These are phyloP conservation scores for Berberis vulgaris DNA, from an alignment of 164 flowering plant genomes.

Conservation along the genomic window DNA sequence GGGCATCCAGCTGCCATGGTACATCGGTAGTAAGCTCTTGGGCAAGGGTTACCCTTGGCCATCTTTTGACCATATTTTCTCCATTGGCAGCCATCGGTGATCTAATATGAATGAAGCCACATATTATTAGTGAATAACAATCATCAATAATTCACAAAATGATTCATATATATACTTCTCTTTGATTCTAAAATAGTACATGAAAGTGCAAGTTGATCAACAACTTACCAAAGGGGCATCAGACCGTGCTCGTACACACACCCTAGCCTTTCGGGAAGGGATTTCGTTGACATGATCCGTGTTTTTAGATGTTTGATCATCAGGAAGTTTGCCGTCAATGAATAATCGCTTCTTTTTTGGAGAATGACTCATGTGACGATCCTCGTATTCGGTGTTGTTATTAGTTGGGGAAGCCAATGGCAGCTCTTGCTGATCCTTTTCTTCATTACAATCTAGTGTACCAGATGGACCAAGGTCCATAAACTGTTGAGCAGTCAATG, in stretches of 20 bases:
- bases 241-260: conserved; percentile 48
- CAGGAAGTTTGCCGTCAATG: too few relatives aligned
- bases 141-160: neutral
- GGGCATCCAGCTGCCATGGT: conserved; percentile 56
- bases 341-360: too few relatives aligned
- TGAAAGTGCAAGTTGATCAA: too few relatives aligned
- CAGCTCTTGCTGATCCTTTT: conserved; percentile 1
- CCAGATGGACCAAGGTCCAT: conserved; percentile 16
- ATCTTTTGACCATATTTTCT: conserved; percentile 59
- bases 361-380: too few relatives aligned
- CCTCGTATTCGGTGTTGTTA: too few relatives aligned
- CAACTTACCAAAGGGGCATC: conserved; percentile 40
- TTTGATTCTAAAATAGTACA: too few relatives aligned
- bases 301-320: conserved; percentile 17
- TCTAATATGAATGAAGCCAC: conserved; percentile 17
- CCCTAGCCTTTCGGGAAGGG: conserved; percentile 46
- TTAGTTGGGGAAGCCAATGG: too few relatives aligned
- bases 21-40: conserved; percentile 61
- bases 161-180: too few relatives aligned
- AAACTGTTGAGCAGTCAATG: conserved; percentile 26
- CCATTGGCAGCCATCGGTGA: conserved; percentile 66
- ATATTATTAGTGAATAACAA: too few relatives aligned
- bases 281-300: conserved; percentile 19
- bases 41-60: conserved; percentile 67
- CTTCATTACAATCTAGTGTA: conserved; percentile 19